Evolutionary conservation across 192 early-diverging fungal genomes (phyloP), one percentile per base, ranked within the genome.

Genomic region (Coemansia aciculifera): DNA sequence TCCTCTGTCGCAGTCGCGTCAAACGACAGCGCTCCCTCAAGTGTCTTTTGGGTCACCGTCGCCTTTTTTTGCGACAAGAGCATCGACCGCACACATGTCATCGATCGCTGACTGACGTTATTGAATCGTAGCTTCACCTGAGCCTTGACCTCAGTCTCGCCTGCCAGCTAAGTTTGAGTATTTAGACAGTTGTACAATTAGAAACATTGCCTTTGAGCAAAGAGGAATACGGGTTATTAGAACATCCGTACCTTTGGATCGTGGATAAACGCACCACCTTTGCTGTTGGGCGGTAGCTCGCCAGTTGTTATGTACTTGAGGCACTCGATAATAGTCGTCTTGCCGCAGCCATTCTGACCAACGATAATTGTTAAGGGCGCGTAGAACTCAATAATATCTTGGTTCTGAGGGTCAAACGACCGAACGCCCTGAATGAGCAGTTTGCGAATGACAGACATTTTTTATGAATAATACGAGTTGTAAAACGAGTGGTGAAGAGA

Each of bases 291-390:
- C 4, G 98, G 98, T 36, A 91, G 67, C 37, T 91, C 91, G 5
- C 96, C 98, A 2, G 96, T 98, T 3, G 93, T 95, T 0, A 90
- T 90, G 83, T 97, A 99, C 76, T 96, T 98, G 5, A 99, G 81
- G 57, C 94, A 91, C 73, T 99, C 98, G 63, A 99, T 97, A 62
- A 99, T 93, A 1, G 95, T 99, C 31, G 98, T 99, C 77, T 98
- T 99, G 23, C 98, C 98, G 13, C 92, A 91, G 7, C 96, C 96
- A 74, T 98, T 98, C 72, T 92, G 89, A 0, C 98, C 98, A 29
- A 96, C 90, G 65, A 99, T 98, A 31, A 99, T 82, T 4, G 98
- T 99, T 44, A 98, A 85, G 1, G 95, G 95, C 7, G 91, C 89
- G 59, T 89, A 91, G 69, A 99, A 96, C 36, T 91, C 87, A 5